Evolutionary conservation across 2,329 filamentous ascomycete genomes (phyloP).

Genomic region (Bertia moriformis): DNA sequence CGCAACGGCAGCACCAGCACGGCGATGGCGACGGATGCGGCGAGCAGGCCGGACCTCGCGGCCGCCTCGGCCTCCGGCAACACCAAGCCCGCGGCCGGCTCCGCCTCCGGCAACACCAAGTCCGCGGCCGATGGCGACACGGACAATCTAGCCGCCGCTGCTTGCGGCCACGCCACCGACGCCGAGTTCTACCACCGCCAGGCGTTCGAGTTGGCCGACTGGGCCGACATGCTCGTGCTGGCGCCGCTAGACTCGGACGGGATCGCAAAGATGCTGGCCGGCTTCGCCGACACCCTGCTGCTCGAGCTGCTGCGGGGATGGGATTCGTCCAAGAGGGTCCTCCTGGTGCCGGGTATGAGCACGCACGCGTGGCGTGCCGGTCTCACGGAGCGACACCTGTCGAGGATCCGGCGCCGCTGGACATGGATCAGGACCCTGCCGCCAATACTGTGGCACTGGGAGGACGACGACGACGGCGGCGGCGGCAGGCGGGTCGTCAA

Average conservation of each 20-base stretch:
- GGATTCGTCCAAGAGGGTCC: slow-evolving; percentile 72
- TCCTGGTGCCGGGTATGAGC: slow-evolving; percentile 81
- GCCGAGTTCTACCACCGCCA: slow-evolving; percentile 36
- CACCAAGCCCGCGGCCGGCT: too few species aligned
- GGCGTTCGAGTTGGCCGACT: slow-evolving; percentile 60
- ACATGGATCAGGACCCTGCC: slow-evolving; percentile 72
- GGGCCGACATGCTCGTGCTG: slow-evolving; percentile 76
- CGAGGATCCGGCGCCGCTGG: slow-evolving; percentile 72
- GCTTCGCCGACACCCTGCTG: slow-evolving; percentile 66
- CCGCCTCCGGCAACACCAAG: slow-evolving; percentile 16
- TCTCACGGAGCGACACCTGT: slow-evolving; percentile 73
- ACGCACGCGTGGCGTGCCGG: slow-evolving; percentile 81
- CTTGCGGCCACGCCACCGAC: slow-evolving; percentile 18
- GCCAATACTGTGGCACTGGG: slow-evolving; percentile 72
- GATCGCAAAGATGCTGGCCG: slow-evolving; percentile 75
- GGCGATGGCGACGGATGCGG: too few species aligned
- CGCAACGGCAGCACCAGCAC: slow-evolving; percentile 33
- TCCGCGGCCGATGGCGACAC: slow-evolving; percentile 12
- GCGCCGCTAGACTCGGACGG: slow-evolving; percentile 75
- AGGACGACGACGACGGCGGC: slow-evolving; percentile 24
- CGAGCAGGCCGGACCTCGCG: too few species aligned
- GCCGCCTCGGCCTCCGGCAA: slow-evolving; percentile 12
- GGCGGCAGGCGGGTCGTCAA: slow-evolving; percentile 36
- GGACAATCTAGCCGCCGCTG: slow-evolving; percentile 17
- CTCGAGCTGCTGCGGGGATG: slow-evolving; percentile 72